These are phyloP conservation scores for Ogataea pini DNA, from an alignment of 805 yeast genomes.

Conservation along the genomic window DNA sequence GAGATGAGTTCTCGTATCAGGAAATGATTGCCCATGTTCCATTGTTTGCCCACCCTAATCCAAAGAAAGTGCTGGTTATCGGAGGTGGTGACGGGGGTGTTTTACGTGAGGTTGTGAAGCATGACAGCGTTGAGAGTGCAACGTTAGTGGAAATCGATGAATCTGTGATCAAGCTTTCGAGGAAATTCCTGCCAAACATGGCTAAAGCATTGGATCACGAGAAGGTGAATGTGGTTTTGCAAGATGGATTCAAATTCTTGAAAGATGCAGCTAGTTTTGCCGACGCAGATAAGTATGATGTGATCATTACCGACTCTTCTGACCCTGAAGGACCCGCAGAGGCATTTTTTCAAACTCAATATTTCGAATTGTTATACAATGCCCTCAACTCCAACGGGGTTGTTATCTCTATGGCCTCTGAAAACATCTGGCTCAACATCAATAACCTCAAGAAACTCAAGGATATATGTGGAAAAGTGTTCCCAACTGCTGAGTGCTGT, in stretches of 20 bases:
- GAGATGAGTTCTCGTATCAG: constrained; percentile 93
- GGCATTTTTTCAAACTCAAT: constrained; percentile 75
- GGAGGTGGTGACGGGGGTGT: constrained; percentile 99
- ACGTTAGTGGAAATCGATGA: constrained; percentile 89
- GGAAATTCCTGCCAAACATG: constrained; percentile 77
- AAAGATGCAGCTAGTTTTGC: constrained; percentile 40
- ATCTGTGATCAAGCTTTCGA: constrained; percentile 71
- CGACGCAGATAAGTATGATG: constrained; percentile 60
- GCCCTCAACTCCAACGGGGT: constrained; percentile 61
- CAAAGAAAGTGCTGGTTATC: constrained; percentile 76
- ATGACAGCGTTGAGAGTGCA: constrained; percentile 56
- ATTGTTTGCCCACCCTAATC: constrained; percentile 71
- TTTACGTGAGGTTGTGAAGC: constrained; percentile 79
- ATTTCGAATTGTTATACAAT: constrained; percentile 64
- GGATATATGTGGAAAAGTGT: constrained; percentile 52
- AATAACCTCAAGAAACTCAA: constrained; percentile 50
- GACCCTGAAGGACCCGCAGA: constrained; percentile 96
- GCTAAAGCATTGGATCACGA: constrained; percentile 63
- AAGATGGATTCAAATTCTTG: constrained; percentile 83
- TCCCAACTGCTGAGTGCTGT: constrained; percentile 62
- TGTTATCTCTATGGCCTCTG: constrained; percentile 81
- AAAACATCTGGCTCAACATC: constrained; percentile 74
- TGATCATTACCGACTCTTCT: constrained; percentile 87
- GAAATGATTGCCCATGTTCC: constrained; percentile 89
- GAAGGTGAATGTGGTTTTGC: constrained; percentile 63